phyloP scores from a whole-genome alignment of 2,329 filamentous ascomycete species.

The Karstenula rhodostoma region DNA sequence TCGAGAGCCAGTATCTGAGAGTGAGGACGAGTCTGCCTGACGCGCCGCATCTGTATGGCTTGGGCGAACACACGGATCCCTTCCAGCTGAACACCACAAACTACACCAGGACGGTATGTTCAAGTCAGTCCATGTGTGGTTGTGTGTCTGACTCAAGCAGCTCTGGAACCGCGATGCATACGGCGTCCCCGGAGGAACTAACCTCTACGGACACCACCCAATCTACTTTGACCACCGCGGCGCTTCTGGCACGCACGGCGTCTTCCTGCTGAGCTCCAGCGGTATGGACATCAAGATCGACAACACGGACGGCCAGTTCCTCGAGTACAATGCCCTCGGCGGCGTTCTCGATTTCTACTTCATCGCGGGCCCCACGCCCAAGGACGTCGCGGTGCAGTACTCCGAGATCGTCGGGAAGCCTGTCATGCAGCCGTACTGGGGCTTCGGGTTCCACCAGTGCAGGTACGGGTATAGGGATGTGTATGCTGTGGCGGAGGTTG shows the following conservation, averaged over 20 bases:
- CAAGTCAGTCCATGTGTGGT: not conserved
- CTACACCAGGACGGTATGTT: constrained; percentile 65
- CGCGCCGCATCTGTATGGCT: constrained; percentile 75
- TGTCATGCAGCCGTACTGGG: constrained; percentile 62
- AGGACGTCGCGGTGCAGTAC: constrained; percentile 58
- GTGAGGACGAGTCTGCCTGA: constrained; percentile 74
- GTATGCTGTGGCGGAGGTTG: constrained; percentile 69
- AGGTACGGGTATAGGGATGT: constrained; percentile 63
- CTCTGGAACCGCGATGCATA: constrained; percentile 77
- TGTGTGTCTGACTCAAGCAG: constrained; percentile 48
- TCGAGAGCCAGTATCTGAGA: constrained; percentile 78
- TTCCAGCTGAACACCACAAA: constrained; percentile 73
- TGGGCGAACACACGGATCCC: constrained; percentile 78
- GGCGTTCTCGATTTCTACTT: constrained; percentile 77
- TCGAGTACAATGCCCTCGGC: constrained; percentile 81
- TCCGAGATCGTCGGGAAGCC: constrained; percentile 56
- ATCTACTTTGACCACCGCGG: constrained; percentile 78
- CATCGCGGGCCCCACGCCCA: constrained; percentile 57
- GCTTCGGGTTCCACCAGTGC: constrained; percentile 61
- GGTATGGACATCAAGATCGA: constrained; percentile 79
- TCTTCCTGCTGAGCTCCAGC: constrained; percentile 44
- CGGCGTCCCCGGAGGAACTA: constrained; percentile 65
- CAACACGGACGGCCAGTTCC: constrained; percentile 69
- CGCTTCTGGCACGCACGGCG: constrained; percentile 47
- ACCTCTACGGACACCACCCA: constrained; percentile 77